Evolutionary conservation across 768 basidiomycete genomes (phyloP).

Genomic region (Suillus subluteus): DNA sequence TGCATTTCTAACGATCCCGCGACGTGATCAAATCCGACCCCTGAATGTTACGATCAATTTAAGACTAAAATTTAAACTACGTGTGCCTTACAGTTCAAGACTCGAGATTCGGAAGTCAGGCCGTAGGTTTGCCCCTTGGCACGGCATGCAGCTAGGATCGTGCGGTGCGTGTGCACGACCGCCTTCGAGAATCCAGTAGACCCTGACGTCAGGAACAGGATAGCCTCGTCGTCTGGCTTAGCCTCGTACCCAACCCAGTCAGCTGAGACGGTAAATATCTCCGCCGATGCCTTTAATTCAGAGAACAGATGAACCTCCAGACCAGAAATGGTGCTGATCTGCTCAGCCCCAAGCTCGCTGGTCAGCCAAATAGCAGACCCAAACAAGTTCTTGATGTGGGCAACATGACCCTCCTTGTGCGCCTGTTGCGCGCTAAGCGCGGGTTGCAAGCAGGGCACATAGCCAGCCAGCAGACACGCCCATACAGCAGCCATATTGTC

Average conservation of each 20-base stretch:
- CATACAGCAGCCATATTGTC: constrained; percentile 38
- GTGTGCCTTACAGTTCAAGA: constrained; percentile 42
- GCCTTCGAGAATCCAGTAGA: constrained; percentile 52
- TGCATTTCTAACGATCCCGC: constrained; percentile 48
- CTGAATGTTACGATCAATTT: constrained; percentile 15
- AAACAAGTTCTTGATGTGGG: constrained; percentile 34
- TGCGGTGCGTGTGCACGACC: constrained; percentile 43
- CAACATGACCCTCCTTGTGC: constrained; percentile 33
- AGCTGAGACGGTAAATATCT: constrained; percentile 3
- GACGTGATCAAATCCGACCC: constrained; percentile 51
- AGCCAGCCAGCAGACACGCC: constrained; percentile 35
- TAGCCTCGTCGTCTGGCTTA: constrained; percentile 33
- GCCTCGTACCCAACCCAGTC: constrained; percentile 25
- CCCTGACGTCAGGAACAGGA: constrained; percentile 44
- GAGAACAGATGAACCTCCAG: constrained; percentile 30
- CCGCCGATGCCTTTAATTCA: constrained; percentile 21
- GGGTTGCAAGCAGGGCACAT: constrained; percentile 35
- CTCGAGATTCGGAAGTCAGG: constrained; percentile 35
- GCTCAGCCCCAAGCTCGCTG: constrained; percentile 29
- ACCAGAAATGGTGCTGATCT: constrained; percentile 26
- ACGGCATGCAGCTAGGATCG: constrained; percentile 36
- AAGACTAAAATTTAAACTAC: background rate
- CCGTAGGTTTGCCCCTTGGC: constrained; percentile 40
- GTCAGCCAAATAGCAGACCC: constrained; percentile 36
- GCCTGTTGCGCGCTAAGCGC: constrained; percentile 36